phyloP scores from a whole-genome alignment of 2,329 filamentous ascomycete genomes.

The Botryotinia globosa region DNA sequence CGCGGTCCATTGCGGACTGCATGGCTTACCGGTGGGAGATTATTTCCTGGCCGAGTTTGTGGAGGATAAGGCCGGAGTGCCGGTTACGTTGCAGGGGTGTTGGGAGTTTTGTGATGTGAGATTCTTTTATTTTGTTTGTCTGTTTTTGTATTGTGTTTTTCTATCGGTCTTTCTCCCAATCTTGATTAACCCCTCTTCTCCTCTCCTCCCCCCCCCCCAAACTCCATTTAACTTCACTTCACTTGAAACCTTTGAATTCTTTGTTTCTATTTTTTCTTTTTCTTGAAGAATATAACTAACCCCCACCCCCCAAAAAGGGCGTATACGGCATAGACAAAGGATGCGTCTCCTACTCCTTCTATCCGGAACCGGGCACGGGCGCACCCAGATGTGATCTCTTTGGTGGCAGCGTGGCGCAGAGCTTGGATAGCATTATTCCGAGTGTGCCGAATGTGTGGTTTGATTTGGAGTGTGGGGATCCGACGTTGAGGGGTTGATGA shows the following conservation, averaged over 20 bases:
- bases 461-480: conserved; percentile 33
- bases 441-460: conserved; percentile 31
- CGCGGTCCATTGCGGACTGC: conserved; percentile 42
- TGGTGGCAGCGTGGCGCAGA: conserved; percentile 30
- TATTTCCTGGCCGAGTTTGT: conserved; percentile 44
- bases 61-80: conserved; percentile 38
- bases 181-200: background rate
- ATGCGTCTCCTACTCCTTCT: conserved; percentile 31
- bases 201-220: too few species aligned
- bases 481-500: too few species aligned
- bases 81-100: conserved; percentile 43
- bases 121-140: background rate
- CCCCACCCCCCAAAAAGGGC: background rate
- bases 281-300: background rate
- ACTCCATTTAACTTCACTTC: too few species aligned
- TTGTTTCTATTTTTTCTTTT: too few species aligned
- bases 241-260: too few species aligned
- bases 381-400: conserved; percentile 32
- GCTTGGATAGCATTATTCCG: conserved; percentile 26
- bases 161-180: background rate
- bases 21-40: conserved; percentile 39
- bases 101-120: conserved; percentile 44
- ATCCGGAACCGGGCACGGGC: conserved; percentile 25
- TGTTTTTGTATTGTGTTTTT: too few species aligned
- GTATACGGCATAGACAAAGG: conserved; percentile 21